A percentile compares a stretch with the other conserved stretches of the same genome.
Conservation (phyloP, 1,284 basidiomycete genomes). For the Puccinia novopanici region DNA sequence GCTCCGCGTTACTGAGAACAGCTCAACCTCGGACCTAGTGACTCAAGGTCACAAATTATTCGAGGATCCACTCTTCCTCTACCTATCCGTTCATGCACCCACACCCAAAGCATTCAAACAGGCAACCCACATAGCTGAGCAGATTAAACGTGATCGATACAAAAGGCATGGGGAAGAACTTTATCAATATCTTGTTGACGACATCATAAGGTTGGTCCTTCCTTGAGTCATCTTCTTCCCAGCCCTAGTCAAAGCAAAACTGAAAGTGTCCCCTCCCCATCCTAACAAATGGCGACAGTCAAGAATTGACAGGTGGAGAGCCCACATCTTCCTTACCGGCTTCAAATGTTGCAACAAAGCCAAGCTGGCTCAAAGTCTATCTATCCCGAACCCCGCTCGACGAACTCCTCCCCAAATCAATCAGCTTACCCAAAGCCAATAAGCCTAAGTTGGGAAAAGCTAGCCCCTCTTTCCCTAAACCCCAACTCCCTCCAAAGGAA, state of each 20-base stretch:
- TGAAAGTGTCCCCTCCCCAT: neutral
- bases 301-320: too few species aligned
- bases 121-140: constrained; percentile 22
- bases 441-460: too few species aligned
- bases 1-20: constrained; percentile 11
- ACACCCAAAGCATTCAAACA: constrained; percentile 4
- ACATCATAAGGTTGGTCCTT: constrained; percentile 39
- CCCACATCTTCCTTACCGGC: too few species aligned
- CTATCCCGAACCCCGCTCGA: neutral
- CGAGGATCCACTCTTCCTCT: constrained; percentile 39
- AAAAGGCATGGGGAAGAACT: constrained; percentile 32
- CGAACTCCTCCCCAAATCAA: too few species aligned
- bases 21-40: constrained; percentile 1
- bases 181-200: constrained; percentile 42
- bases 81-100: constrained; percentile 21
- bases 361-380: too few species aligned
- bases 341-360: too few species aligned
- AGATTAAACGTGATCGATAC: constrained; percentile 20
- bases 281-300: too few species aligned
- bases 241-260: neutral
- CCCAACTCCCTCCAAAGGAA: too few species aligned
- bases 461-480: too few species aligned
- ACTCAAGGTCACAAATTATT: too few species aligned
- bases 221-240: neutral
- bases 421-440: too few species aligned